Conservation (phyloP, 108 stramenopile genomes). For the Parmales sp. region DNA sequence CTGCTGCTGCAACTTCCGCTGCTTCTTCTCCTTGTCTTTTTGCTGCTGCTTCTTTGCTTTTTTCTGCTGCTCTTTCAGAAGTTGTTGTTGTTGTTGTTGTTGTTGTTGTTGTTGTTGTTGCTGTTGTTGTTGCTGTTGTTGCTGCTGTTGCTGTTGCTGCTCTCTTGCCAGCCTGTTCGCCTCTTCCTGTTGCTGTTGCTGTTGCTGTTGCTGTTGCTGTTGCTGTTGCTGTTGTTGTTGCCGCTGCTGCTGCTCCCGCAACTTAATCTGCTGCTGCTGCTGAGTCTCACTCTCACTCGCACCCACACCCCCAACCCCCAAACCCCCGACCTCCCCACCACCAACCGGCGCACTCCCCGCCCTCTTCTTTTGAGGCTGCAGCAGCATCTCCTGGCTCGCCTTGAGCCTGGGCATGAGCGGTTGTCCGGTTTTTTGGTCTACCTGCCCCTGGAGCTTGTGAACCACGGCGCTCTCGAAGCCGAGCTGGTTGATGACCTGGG, state of each 20-base stretch:
- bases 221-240: neutral
- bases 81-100: too few relatives aligned
- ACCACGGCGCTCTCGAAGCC: conserved; percentile 4
- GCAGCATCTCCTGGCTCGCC: neutral
- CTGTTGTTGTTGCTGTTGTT: too few relatives aligned
- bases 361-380: neutral
- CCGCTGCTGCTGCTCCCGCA: neutral
- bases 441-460: neutral
- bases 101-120: too few relatives aligned
- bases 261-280: neutral
- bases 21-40: too few relatives aligned
- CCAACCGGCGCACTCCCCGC: too few relatives aligned
- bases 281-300: too few relatives aligned
- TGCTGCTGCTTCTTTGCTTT: too few relatives aligned
- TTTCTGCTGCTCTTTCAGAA: too few relatives aligned
- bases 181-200: neutral
- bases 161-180: neutral
- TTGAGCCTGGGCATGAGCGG: neutral
- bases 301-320: too few relatives aligned
- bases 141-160: neutral
- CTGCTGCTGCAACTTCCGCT: too few relatives aligned
- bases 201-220: neutral
- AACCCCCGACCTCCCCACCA: too few relatives aligned
- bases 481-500: neutral
- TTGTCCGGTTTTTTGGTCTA: neutral